A percentile compares a stretch with the other conserved stretches of the same genome.
phyloP scores from a whole-genome alignment of 495 filamentous ascomycete species.

The Neurospora sp. region DNA sequence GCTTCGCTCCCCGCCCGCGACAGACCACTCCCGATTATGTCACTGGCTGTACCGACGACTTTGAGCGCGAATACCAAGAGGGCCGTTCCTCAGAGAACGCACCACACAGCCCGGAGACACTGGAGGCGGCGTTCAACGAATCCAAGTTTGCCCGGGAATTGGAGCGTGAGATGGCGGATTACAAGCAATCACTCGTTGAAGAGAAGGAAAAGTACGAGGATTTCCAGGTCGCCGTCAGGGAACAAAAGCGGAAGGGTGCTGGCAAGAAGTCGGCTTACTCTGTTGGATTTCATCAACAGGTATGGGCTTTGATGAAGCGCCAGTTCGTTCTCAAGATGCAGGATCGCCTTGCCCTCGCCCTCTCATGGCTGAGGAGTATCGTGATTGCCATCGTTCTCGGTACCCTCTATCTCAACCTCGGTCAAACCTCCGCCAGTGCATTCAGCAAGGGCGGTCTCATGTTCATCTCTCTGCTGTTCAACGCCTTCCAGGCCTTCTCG shows the following conservation, averaged over 20 bases:
- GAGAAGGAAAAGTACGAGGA: slow-evolving; percentile 60
- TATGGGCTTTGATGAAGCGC: slow-evolving; percentile 73
- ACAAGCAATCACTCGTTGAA: slow-evolving; percentile 47
- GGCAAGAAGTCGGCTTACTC: slow-evolving; percentile 64
- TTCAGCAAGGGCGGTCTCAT: slow-evolving; percentile 70
- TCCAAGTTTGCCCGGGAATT: slow-evolving; percentile 49
- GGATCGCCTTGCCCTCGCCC: slow-evolving; percentile 63
- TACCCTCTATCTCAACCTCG: slow-evolving; percentile 64
- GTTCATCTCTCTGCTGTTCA: slow-evolving; percentile 68
- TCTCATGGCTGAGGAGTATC: slow-evolving; percentile 68
- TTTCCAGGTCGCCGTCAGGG: slow-evolving; percentile 63
- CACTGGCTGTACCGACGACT: slow-evolving; percentile 74
- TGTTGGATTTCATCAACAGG: slow-evolving; percentile 66
- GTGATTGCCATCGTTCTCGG: slow-evolving; percentile 68
- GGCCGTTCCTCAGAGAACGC: slow-evolving; percentile 51
- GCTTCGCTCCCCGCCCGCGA: slow-evolving; percentile 66
- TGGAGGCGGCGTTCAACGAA: slow-evolving; percentile 57
- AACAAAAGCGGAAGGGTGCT: slow-evolving; percentile 64
- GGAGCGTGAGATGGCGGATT: slow-evolving; percentile 55
- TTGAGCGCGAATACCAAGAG: slow-evolving; percentile 64
- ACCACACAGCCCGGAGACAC: slow-evolving; percentile 52
- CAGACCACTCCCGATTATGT: slow-evolving; percentile 83
- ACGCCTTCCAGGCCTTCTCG: slow-evolving; percentile 68
- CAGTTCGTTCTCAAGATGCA: slow-evolving; percentile 81
- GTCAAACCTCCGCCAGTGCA: slow-evolving; percentile 54